These are phyloP conservation scores for Emydomyces testavorans DNA, from an alignment of 2,329 filamentous ascomycete species.

Conservation along the genomic window DNA sequence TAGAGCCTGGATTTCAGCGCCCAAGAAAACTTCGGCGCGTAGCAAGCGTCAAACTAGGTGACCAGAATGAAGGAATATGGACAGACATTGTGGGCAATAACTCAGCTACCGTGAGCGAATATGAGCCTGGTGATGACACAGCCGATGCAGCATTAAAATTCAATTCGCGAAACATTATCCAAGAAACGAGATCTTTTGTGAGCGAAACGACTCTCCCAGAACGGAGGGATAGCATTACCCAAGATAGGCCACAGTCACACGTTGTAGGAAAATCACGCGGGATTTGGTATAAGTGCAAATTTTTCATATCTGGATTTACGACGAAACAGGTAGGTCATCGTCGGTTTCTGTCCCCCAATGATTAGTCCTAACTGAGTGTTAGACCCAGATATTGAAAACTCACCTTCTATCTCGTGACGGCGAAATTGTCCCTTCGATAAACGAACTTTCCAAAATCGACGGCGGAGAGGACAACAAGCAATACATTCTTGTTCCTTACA, in stretches of 20 bases:
- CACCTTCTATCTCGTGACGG: constrained; percentile 35
- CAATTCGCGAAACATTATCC: constrained; percentile 21
- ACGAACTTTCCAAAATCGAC: constrained; percentile 23
- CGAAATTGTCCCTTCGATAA: constrained; percentile 27
- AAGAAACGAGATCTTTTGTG: constrained; percentile 30
- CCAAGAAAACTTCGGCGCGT: constrained; percentile 76
- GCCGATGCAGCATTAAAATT: constrained; percentile 4
- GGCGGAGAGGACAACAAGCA: constrained; percentile 19
- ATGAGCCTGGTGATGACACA: background rate
- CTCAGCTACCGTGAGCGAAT: background rate
- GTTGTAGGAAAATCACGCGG: constrained; percentile 31
- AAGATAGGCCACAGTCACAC: constrained; percentile 17
- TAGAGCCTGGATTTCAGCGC: constrained; percentile 42
- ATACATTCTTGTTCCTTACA: constrained; percentile 34
- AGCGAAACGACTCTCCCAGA: constrained; percentile 29
- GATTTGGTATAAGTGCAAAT: constrained; percentile 45
- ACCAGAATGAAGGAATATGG: constrained; percentile 78
- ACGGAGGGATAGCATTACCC: constrained; percentile 10
- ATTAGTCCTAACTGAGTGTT: constrained; percentile 3
- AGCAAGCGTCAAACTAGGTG: constrained; percentile 70
- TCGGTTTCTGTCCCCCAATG: constrained; percentile 21
- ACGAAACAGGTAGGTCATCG: constrained; percentile 36
- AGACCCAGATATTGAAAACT: constrained; percentile 30
- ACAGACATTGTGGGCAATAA: constrained; percentile 61
- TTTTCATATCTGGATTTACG: constrained; percentile 51